Conservation (phyloP, 1,139 yeast genomes). For the Zygoascus meyerae region DNA sequence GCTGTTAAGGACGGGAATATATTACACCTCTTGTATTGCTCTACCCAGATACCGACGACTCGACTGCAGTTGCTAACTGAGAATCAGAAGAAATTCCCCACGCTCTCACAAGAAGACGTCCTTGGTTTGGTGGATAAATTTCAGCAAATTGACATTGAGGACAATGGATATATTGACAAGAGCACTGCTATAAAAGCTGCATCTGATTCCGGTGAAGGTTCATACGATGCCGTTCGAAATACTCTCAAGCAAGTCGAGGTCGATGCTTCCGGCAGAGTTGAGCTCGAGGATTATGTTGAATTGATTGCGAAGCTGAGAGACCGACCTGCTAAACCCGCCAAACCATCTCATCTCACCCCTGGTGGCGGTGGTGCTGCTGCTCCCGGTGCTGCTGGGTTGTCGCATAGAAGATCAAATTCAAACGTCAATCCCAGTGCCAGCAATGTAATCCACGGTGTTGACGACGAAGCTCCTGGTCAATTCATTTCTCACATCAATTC, state of each 20-base stretch:
- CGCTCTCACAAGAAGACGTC: slow-evolving; percentile 77
- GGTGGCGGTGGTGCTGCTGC: slow-evolving; percentile 15
- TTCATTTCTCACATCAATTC: slow-evolving; percentile 94
- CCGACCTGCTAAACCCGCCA: slow-evolving; percentile 28
- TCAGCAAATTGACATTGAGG: slow-evolving; percentile 70
- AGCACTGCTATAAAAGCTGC: slow-evolving; percentile 82
- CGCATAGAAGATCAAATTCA: slow-evolving; percentile 5
- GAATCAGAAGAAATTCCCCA: slow-evolving; percentile 66
- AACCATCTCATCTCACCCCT: slow-evolving; percentile 14
- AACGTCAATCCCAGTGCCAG: slow-evolving; percentile 3
- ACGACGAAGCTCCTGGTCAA: slow-evolving; percentile 94
- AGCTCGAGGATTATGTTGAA: slow-evolving; percentile 91
- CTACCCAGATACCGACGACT: too few species aligned
- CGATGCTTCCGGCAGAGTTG: slow-evolving; percentile 96
- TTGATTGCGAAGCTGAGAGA: slow-evolving; percentile 41
- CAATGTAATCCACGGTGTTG: slow-evolving; percentile 84
- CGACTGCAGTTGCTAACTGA: slow-evolving; percentile 9
- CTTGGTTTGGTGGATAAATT: slow-evolving; percentile 79
- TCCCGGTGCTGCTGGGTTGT: slow-evolving; percentile 12
- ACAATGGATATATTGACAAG: slow-evolving; percentile 94
- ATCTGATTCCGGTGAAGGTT: slow-evolving; percentile 68
- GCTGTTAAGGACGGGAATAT: too few species aligned
- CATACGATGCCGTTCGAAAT: slow-evolving; percentile 91
- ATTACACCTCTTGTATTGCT: too few species aligned
- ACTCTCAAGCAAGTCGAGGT: slow-evolving; percentile 85